Percentiles rank a stretch among this genome's conserved stretches.
phyloP scores from a whole-genome alignment of 495 filamentous ascomycete genomes.

The Penicillium coffeae region DNA sequence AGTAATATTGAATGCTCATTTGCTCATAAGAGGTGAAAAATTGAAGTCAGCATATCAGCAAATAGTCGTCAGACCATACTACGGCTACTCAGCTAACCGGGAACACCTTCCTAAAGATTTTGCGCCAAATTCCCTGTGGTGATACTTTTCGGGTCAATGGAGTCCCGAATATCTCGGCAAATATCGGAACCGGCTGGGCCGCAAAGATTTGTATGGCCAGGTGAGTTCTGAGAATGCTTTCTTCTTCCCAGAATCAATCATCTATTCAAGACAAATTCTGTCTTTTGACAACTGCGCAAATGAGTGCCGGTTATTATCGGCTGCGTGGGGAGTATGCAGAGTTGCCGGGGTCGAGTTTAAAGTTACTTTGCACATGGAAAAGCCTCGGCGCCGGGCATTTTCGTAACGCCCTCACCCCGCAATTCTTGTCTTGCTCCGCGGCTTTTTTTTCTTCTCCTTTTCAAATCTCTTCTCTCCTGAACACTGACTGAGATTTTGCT shows the following conservation, averaged over 20 bases:
- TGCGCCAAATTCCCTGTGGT: no score
- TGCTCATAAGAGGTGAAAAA: no score
- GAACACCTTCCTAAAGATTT: not conserved
- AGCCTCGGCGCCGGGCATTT: constrained; percentile 9
- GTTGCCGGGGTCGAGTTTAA: not conserved
- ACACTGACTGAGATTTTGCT: no score
- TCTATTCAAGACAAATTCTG: not conserved
- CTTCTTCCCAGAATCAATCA: not conserved
- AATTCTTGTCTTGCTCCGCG: not conserved
- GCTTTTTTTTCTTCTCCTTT: not conserved
- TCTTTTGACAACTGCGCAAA: not conserved
- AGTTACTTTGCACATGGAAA: not conserved
- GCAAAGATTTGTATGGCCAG: not conserved
- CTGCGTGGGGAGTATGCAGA: not conserved
- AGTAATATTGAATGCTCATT: no score
- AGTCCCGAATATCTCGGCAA: not conserved
- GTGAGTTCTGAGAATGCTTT: no score
- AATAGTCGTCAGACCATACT: no score
- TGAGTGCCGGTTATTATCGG: not conserved
- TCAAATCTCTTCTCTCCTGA: not conserved
- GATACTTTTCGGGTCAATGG: not conserved
- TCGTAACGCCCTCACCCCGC: constrained; percentile 1
- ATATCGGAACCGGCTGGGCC: not conserved
- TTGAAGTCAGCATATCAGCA: no score
- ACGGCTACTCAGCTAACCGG: not conserved